These are phyloP conservation scores for Penicillium sp. DNA, from an alignment of 2,329 filamentous ascomycete species.

Conservation along the genomic window DNA sequence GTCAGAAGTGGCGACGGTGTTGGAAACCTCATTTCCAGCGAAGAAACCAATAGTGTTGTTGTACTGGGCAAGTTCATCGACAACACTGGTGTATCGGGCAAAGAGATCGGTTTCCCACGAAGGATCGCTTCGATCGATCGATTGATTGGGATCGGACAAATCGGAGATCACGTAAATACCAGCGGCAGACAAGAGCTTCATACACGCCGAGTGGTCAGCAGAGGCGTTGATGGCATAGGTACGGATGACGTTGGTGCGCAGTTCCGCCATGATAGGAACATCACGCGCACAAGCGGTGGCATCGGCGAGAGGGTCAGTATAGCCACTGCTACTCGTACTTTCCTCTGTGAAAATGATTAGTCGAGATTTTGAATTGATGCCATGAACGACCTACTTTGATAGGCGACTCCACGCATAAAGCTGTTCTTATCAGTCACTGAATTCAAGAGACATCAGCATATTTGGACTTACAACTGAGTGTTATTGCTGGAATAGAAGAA, in stretches of 20 bases:
- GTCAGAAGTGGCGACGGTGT: constrained; percentile 78
- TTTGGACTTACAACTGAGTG: constrained; percentile 63
- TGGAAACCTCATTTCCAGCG: constrained; percentile 93
- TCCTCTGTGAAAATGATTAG: constrained; percentile 33
- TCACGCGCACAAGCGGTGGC: constrained; percentile 71
- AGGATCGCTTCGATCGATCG: constrained; percentile 79
- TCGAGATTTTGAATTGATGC: neutral
- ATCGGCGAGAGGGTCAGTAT: constrained; percentile 78
- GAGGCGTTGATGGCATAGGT: constrained; percentile 85
- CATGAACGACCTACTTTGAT: constrained; percentile 61
- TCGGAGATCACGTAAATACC: constrained; percentile 95
- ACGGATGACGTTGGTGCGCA: constrained; percentile 86
- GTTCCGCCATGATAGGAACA: constrained; percentile 71
- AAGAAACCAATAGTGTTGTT: constrained; percentile 93
- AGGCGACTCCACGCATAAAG: constrained; percentile 88
- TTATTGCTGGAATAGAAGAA: constrained; percentile 83
- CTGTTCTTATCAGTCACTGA: constrained; percentile 44
- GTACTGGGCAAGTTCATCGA: constrained; percentile 77
- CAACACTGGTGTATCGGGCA: constrained; percentile 73
- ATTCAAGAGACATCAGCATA: constrained; percentile 16
- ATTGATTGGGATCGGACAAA: constrained; percentile 72
- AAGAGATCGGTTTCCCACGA: constrained; percentile 75
- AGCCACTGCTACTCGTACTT: constrained; percentile 56
- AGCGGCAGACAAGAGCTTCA: constrained; percentile 73
- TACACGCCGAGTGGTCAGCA: constrained; percentile 74